Evolutionary conservation across 441 rosid species (phyloP), one percentile per base, ranked within the genome.

Genomic region (Populus hybrid): DNA sequence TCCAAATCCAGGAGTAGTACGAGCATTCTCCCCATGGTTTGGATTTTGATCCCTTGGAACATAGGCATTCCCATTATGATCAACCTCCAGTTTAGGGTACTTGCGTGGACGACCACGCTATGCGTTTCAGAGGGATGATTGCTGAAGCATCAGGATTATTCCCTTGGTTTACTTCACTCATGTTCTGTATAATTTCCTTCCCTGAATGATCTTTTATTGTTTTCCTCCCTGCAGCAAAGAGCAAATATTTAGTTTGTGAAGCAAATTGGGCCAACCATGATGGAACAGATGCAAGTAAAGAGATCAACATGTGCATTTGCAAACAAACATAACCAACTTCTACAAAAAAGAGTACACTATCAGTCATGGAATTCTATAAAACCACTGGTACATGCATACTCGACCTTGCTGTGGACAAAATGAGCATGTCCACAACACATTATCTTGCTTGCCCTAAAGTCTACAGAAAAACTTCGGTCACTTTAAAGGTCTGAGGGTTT

Each of bases 81-180:
- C 80, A 33, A 75, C 45, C 76, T 69, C 81, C 53, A 66, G 76
- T 68, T 79, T 84, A 21, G 86, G 90, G 82, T 84, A 68, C 85
- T 95, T 95, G 45, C 94, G 88, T 9, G 98, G 99, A 7, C 98
- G 97, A 79, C 99, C 98, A 78, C 97, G 97, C 80, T 84, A n/a
- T 89, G 64, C 97, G 90, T 84, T 92, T 95, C 64, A 81, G 77
- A 36, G 90, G 89, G 72, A 77, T 76, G 61, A 78, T 83, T 68
- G 87, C 88, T 29, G 88, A 82, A 77, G 83, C 78, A 70, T 76
- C 89, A 64, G 79, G 84, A 78, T 80, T 69, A 75, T 78, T 84
- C 78, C 78, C 88, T 79, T 78, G 90, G 77, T 77, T 83, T 67
- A 79, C 86, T 80, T 87, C 90, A 29, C 87, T 87, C 98, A 95